These are phyloP conservation scores for Fusarium multiceps DNA, from an alignment of 2,329 filamentous ascomycete genomes.

Conservation along the genomic window DNA sequence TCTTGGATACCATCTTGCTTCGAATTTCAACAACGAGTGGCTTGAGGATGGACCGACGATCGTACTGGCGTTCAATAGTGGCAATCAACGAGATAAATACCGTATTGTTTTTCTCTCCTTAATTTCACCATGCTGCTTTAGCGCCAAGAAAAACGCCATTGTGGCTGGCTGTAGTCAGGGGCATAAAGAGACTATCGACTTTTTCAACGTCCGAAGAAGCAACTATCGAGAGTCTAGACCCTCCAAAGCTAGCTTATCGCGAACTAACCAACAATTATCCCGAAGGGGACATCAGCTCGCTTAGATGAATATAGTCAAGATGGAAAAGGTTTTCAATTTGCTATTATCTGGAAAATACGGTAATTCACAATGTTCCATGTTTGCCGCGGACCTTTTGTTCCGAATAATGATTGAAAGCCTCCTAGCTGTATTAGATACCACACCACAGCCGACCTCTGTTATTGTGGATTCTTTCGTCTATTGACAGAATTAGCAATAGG, in stretches of 20 bases:
- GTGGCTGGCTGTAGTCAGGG: slow-evolving; percentile 11
- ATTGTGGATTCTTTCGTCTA: too few relatives aligned
- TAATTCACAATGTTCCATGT: fast-evolving
- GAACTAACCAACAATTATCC: not conserved
- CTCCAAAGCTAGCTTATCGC: not conserved
- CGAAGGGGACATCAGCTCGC: not conserved
- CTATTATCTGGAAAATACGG: not conserved
- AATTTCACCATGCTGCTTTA: not conserved
- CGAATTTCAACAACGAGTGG: not conserved
- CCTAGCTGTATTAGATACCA: too few relatives aligned
- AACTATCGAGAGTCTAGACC: slow-evolving; percentile 1
- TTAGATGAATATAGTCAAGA: not conserved
- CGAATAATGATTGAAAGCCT: too few relatives aligned
- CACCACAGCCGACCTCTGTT: too few relatives aligned
- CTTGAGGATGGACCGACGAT: not conserved
- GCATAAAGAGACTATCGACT: slow-evolving; percentile 1
- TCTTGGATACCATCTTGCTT: not conserved
- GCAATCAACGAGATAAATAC: not conserved
- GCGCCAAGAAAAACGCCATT: not conserved
- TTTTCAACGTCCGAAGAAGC: not conserved
- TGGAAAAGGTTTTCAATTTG: not conserved
- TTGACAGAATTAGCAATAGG: too few relatives aligned
- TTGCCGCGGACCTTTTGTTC: not conserved
- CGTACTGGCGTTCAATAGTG: not conserved
- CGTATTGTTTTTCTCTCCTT: not conserved